These are phyloP conservation scores for Linnemannia exigua DNA, from an alignment of 192 early-diverging fungal genomes.

Conservation along the genomic window DNA sequence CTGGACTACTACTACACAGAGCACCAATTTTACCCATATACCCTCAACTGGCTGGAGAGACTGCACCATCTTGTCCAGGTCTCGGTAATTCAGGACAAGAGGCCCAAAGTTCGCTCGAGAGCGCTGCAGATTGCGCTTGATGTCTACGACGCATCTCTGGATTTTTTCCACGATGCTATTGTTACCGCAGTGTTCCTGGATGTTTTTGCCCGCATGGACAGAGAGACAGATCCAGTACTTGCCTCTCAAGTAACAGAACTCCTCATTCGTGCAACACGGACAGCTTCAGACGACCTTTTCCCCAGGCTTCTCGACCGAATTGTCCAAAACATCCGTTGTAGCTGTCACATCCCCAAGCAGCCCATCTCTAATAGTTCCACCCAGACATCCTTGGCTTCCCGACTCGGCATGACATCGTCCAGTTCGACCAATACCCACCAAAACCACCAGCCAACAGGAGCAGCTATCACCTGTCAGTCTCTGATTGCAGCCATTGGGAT, in stretches of 20 bases:
- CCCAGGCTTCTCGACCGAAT: conserved; percentile 52
- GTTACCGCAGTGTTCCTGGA: conserved; percentile 60
- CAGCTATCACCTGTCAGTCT: conserved; percentile 49
- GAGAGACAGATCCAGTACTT: conserved; percentile 56
- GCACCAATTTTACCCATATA: conserved; percentile 67
- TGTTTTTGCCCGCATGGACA: conserved; percentile 53
- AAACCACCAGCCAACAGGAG: not conserved
- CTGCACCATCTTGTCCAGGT: conserved; percentile 58
- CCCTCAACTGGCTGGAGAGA: conserved; percentile 65
- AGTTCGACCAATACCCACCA: conserved; percentile 18
- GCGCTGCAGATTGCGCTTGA: conserved; percentile 60
- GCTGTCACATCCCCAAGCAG: conserved; percentile 48
- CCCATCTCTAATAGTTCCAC: not conserved
- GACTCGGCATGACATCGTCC: conserved; percentile 53
- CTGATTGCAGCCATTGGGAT: conserved; percentile 57
- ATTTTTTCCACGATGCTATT: conserved; percentile 65
- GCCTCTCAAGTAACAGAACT: conserved; percentile 52
- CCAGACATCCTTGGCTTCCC: conserved; percentile 40
- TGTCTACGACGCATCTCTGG: conserved; percentile 64
- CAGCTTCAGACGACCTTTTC: conserved; percentile 52
- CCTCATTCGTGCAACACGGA: conserved; percentile 51
- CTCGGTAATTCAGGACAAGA: conserved; percentile 57
- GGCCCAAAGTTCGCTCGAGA: conserved; percentile 45
- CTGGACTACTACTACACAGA: conserved; percentile 67
- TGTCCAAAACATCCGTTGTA: conserved; percentile 54